A percentile compares a stretch with the other conserved stretches of the same genome.
phyloP scores from a whole-genome alignment of 2,329 filamentous ascomycete species.

The Beauveria scarabaeidicola region DNA sequence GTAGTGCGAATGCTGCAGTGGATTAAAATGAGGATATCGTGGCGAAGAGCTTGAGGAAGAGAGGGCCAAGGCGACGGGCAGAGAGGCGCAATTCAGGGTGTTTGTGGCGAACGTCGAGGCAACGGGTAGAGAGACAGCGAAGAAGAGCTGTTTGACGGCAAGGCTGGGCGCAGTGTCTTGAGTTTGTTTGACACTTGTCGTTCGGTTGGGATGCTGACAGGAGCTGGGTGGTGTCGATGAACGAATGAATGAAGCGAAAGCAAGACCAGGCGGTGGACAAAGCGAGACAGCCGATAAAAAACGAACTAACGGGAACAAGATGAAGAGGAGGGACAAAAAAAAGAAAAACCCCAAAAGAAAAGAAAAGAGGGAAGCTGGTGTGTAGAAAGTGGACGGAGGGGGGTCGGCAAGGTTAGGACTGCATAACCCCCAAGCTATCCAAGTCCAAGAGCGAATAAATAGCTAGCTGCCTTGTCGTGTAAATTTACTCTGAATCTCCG shows the following conservation, averaged over 20 bases:
- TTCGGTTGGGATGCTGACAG: background rate
- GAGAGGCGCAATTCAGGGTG: background rate
- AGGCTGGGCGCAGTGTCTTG: background rate
- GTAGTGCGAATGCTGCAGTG: background rate
- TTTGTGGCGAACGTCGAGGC: background rate
- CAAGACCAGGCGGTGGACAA: background rate
- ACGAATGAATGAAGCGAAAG: background rate
- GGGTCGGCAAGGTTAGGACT: background rate
- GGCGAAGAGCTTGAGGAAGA: background rate
- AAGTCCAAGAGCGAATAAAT: no score
- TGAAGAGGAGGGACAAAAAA: background rate
- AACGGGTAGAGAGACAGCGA: background rate
- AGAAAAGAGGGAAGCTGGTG: background rate
- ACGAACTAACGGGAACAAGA: background rate
- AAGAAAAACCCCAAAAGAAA: background rate
- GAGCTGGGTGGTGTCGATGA: background rate
- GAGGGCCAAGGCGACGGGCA: background rate
- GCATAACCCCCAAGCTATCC: background rate
- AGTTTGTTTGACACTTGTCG: background rate
- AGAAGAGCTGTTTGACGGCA: background rate
- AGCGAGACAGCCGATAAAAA: background rate
- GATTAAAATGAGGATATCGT: background rate
- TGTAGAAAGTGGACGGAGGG: background rate
- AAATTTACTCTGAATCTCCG: background rate
- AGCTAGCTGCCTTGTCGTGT: background rate